phyloP scores from a whole-genome alignment of 2,329 filamentous ascomycete genomes.

The Dothidotthia symphoricarpi region DNA sequence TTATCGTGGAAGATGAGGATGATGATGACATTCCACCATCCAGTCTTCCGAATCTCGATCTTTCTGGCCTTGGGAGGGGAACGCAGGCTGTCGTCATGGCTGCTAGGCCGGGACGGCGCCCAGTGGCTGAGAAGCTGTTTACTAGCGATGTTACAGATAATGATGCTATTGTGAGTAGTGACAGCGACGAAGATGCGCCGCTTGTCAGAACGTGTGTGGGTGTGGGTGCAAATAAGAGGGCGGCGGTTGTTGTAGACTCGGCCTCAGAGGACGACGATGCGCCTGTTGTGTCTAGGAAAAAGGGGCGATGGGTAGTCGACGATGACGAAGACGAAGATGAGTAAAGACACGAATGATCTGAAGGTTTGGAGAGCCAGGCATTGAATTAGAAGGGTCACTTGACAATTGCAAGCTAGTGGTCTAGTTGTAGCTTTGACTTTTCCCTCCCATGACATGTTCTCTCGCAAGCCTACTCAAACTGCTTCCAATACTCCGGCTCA shows the following conservation, averaged over 20 bases:
- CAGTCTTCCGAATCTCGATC: conserved; percentile 31
- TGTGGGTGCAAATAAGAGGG: conserved; percentile 13
- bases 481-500: conserved; percentile 44
- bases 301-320: conserved; percentile 31
- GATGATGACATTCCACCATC: conserved; percentile 33
- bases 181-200: conserved; percentile 26
- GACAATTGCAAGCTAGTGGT: too few relatives aligned
- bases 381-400: too few relatives aligned
- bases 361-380: too few relatives aligned
- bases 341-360: too few relatives aligned
- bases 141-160: conserved; percentile 37
- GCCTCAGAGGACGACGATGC: conserved; percentile 23
- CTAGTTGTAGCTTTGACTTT: too few relatives aligned
- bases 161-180: conserved; percentile 36
- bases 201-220: conserved; percentile 7
- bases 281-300: conserved; percentile 23
- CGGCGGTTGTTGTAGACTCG: conserved; percentile 23
- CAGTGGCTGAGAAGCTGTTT: conserved; percentile 33
- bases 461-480: conserved; percentile 25
- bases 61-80: conserved; percentile 30
- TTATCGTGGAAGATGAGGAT: conserved; percentile 48
- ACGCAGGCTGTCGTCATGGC: conserved; percentile 36
- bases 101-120: conserved; percentile 19
- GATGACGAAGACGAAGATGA: conserved; percentile 33
- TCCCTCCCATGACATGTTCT: too few relatives aligned